Evolutionary conservation across 441 rosid genomes (phyloP), one percentile per base, ranked within the genome.

Genomic region (Biscutella auriculata): DNA sequence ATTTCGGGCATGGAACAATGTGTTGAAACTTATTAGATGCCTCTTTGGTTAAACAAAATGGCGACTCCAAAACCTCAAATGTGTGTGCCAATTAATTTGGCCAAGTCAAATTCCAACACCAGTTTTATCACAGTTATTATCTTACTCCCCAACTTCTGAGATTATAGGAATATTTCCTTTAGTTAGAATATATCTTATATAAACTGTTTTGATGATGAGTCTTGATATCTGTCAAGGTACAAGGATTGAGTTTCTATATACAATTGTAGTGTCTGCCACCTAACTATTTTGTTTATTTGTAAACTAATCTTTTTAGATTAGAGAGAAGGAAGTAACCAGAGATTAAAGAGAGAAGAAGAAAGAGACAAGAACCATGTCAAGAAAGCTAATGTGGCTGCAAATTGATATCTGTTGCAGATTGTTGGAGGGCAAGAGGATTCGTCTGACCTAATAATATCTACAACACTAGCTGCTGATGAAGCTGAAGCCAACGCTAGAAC

Each of bases 371-470:
- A 74, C 91, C 96, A 85, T 15, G 84, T 77, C 73, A 83, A 68
- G 76, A 83, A 85, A 8, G 96, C 94, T 87, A 85, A 81, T 11
- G 85, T 79, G 9, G 96, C 87, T 23, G 87, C 85, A 60, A 83
- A 53, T 37, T 88, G 89, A 55, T 83, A 88, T 71, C 89, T 77
- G 53, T 81, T 69, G 62, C 88, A 88, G 45, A 81, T 54, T 48
- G 72, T 69, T 19, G 78, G 68, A 29, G 83, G 79, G 73, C 87
- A 82, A 30, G 53, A 61, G 1, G 77, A 29, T 4, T 46, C 61
- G 9, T 72, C 51, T 1, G 76, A 39, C 5, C 75, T 76, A 21
- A 80, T 59, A 50, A 88, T 75, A 77, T 82, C 88, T 46, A 77
- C 87, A 2, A 83, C 94, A 47, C 94, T 79, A 10, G 94, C 87